These are phyloP conservation scores for Hibiscus mutabilis DNA, from an alignment of 345 rosid genomes.

Conservation along the genomic window DNA sequence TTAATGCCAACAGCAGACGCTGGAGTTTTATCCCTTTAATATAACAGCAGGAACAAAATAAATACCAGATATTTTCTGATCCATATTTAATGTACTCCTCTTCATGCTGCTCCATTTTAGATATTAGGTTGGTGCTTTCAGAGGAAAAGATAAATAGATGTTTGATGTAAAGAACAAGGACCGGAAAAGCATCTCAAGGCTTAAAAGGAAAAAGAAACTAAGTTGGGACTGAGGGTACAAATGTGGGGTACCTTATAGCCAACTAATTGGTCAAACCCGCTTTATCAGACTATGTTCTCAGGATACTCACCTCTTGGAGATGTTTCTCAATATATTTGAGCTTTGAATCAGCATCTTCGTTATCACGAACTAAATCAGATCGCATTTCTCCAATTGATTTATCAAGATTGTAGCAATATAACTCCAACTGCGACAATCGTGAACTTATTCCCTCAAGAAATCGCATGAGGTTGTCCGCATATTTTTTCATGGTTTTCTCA, in stretches of 20 bases:
- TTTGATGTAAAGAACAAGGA: neutral
- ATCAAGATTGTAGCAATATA: constrained; percentile 93
- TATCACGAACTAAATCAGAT: constrained; percentile 61
- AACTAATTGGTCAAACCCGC: too few species aligned
- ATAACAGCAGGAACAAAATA: neutral
- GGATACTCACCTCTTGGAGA: constrained; percentile 69
- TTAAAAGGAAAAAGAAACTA: neutral
- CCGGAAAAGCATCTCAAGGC: neutral
- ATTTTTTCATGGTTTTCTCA: constrained; percentile 76
- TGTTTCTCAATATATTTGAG: constrained; percentile 87
- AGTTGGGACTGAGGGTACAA: too few species aligned
- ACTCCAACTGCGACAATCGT: constrained; percentile 81
- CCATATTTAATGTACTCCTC: neutral
- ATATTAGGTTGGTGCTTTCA: neutral
- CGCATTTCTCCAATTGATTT: constrained; percentile 94
- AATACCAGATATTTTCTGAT: neutral
- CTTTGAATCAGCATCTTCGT: constrained; percentile 72
- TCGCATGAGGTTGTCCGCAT: constrained; percentile 69
- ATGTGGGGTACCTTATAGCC: too few species aligned
- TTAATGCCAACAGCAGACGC: neutral
- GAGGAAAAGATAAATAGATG: neutral
- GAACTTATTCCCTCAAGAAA: constrained; percentile 97
- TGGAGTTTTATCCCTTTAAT: neutral
- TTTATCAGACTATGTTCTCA: neutral
- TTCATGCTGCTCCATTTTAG: neutral